Evolutionary conservation across 257 asterid genomes (phyloP), one percentile per base, ranked within the genome.

Genomic region (Coffea canephora): DNA sequence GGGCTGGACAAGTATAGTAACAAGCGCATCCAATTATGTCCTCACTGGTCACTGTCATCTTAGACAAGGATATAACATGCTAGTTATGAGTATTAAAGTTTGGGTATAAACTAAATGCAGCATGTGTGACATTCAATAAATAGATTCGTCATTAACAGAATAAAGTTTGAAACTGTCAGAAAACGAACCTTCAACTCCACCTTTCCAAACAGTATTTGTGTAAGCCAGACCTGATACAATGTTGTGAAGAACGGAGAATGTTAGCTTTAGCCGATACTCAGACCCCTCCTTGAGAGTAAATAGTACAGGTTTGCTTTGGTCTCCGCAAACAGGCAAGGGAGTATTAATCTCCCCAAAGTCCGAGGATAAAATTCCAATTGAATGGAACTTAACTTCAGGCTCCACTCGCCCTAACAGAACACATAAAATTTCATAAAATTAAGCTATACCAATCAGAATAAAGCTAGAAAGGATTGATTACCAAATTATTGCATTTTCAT

Each of bases 231-330:
- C 94, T 34, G 96, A 92, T 10, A 92, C 94, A 62, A 92, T 91
- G 85, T 91, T 92, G 87, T 92, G 96, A 83, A 88, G 91, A 87
- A 92, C 97, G 0, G 90, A 87, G 87, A 92, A 92, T 34, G 91
- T 84, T 39, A 92, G 87, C 88, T 86, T 91, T 80, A 92, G 90
- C 73, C 84, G 88, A 81, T 86, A 92, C 81, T 86, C 90, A 61
- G 92, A 88, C 62, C 94, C 94, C 87, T 92, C 97, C 74, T 59
- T 84, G 65, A 92, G 94, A 41, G 88, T 85, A 78, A 92, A 92
- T 48, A 88, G 90, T 50, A 82, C 76, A 27, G 74, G 46, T 80
- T 89, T 88, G 82, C 87, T 78, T 43, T 82, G 87, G 73, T 80
- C 82, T 87, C 86, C 91, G 43, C 75, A 66, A 6, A 88, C 80